Evolutionary conservation across 768 basidiomycete genomes (phyloP).

Genomic region (Coprinopsis strossmayeri): DNA sequence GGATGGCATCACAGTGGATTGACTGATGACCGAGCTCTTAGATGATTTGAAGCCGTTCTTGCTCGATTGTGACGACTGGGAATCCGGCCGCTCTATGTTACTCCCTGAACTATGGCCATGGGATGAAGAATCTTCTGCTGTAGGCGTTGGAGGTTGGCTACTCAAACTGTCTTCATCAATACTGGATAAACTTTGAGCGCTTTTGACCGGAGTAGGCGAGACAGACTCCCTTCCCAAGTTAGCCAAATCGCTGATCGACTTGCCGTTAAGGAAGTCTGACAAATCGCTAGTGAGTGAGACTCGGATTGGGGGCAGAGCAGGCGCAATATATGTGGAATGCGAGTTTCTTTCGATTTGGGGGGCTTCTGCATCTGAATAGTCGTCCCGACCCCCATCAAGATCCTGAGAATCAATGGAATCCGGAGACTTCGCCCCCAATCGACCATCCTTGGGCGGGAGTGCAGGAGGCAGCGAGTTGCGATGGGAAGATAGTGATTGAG

Average conservation of each 20-base stretch:
- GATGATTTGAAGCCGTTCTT: not conserved
- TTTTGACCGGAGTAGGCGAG: conserved; percentile 28
- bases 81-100: too few species aligned
- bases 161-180: conserved; percentile 10
- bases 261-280: conserved; percentile 56
- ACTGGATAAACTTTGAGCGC: conserved; percentile 20
- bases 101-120: conserved; percentile 2
- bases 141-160: conserved; percentile 8
- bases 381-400: conserved; percentile 33
- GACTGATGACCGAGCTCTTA: conserved; percentile 3
- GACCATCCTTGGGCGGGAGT: conserved; percentile 35
- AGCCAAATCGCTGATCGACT: conserved; percentile 41
- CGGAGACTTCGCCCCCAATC: conserved; percentile 1
- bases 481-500: conserved; percentile 11
- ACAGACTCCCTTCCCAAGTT: conserved; percentile 32
- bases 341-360: conserved; percentile 63
- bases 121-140: conserved; percentile 5
- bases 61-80: not conserved
- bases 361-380: conserved; percentile 31
- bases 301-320: conserved; percentile 85
- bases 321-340: conserved; percentile 75
- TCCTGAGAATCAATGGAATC: conserved; percentile 13
- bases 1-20: conserved; percentile 19
- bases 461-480: conserved; percentile 28
- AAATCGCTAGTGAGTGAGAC: conserved; percentile 88